Evolutionary conservation across 352 stramenopile species (phyloP).

Genomic region (Globisporangium radiosum): DNA sequence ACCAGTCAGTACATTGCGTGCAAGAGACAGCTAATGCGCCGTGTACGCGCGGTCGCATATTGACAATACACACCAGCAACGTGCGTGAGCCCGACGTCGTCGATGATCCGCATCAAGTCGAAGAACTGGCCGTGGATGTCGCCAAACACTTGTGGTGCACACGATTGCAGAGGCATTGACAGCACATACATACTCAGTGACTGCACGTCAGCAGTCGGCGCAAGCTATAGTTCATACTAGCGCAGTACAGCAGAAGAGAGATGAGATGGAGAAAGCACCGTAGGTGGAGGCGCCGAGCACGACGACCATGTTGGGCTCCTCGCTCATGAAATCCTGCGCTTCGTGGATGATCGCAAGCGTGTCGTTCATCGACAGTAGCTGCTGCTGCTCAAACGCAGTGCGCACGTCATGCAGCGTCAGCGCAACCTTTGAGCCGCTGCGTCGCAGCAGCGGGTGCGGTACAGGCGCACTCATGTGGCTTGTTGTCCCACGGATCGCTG

Average conservation of each 20-base stretch:
- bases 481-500: slow-evolving; percentile 4
- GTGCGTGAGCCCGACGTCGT: slow-evolving; percentile 30
- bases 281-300: slow-evolving; percentile 27
- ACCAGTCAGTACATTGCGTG: background rate
- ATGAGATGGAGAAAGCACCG: slow-evolving; percentile 13
- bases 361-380: slow-evolving; percentile 41
- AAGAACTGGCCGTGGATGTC: slow-evolving; percentile 83
- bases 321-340: slow-evolving; percentile 49
- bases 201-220: no score
- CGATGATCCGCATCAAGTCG: slow-evolving; percentile 59
- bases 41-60: background rate
- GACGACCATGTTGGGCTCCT: slow-evolving; percentile 53
- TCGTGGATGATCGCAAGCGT: slow-evolving; percentile 61
- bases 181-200: no score
- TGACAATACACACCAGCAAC: slow-evolving; percentile 22
- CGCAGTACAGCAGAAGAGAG: background rate
- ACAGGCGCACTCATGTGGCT: slow-evolving; percentile 7
- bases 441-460: slow-evolving; percentile 7
- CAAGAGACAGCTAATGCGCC: no score
- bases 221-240: background rate
- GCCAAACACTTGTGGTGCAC: slow-evolving; percentile 47
- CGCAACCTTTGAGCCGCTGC: slow-evolving; percentile 23
- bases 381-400: slow-evolving; percentile 55
- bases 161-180: no score
- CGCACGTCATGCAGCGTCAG: slow-evolving; percentile 34